Evolutionary conservation across 495 filamentous ascomycete genomes (phyloP).

Genomic region (Penicillium manginii): DNA sequence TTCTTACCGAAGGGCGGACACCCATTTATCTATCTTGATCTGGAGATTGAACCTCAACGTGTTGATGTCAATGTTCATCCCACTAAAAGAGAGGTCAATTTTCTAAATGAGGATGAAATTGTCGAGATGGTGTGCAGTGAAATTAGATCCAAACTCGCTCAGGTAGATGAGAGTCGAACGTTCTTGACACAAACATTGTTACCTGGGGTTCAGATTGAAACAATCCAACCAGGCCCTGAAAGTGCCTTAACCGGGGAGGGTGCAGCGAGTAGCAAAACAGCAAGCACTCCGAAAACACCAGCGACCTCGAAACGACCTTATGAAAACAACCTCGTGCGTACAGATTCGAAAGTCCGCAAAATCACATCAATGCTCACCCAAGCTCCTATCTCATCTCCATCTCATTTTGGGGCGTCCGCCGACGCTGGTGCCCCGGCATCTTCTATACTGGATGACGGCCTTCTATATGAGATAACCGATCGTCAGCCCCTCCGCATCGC

Average conservation of each 20-base stretch:
- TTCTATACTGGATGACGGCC: slow-evolving; percentile 46
- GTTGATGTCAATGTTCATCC: slow-evolving; percentile 99
- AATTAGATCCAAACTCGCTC: slow-evolving; percentile 76
- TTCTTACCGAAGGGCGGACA: slow-evolving; percentile 96
- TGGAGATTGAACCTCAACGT: slow-evolving; percentile 90
- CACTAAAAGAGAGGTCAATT: slow-evolving; percentile 97
- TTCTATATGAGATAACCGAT: slow-evolving; percentile 72
- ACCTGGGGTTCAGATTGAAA: slow-evolving; percentile 57
- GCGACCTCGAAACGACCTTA: slow-evolving; percentile 64
- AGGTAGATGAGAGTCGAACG: slow-evolving; percentile 92
- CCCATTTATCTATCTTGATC: slow-evolving; percentile 89
- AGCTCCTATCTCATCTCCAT: slow-evolving; percentile 28
- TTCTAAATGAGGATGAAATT: slow-evolving; percentile 97
- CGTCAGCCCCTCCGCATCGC: slow-evolving; percentile 70
- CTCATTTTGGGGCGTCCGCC: slow-evolving; percentile 17
- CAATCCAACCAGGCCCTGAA: slow-evolving; percentile 26
- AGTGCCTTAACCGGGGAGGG: slow-evolving; percentile 14
- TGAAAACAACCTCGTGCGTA: slow-evolving; percentile 89
- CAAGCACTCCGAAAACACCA: slow-evolving; percentile 39
- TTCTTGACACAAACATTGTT: slow-evolving; percentile 93
- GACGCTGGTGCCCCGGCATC: slow-evolving; percentile 23
- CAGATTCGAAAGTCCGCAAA: slow-evolving; percentile 87
- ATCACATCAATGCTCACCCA: slow-evolving; percentile 91
- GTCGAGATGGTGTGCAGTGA: slow-evolving; percentile 85
- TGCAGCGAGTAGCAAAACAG: slow-evolving; percentile 14